Conservation (phyloP, 768 basidiomycete genomes). For the Candolleomyces eurysporus region DNA sequence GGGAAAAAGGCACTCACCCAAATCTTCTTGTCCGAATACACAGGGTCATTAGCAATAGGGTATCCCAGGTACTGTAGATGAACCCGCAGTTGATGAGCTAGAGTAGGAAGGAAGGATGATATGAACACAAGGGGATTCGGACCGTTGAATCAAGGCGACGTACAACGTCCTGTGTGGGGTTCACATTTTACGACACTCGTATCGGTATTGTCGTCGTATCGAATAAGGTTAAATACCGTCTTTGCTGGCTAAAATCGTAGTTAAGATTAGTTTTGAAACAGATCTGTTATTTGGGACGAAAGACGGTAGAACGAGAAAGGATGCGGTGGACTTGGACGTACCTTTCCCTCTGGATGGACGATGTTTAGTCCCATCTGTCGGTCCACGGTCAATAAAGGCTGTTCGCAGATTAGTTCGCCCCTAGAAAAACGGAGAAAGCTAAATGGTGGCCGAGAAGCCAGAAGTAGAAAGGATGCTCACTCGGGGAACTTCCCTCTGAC, state of each 20-base stretch:
- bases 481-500: slow-evolving; percentile 82
- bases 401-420: slow-evolving; percentile 77
- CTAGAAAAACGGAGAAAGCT: slow-evolving; percentile 33
- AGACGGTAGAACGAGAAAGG: too few species aligned
- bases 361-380: slow-evolving; percentile 96
- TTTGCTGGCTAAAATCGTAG: slow-evolving; percentile 62
- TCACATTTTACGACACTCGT: slow-evolving; percentile 87
- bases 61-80: slow-evolving; percentile 94
- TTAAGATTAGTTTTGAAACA: neutral
- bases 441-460: neutral
- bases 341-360: slow-evolving; percentile 94
- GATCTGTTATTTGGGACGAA: neutral
- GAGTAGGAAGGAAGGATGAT: slow-evolving; percentile 1
- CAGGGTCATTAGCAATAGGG: slow-evolving; percentile 93
- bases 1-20: slow-evolving; percentile 51
- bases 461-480: slow-evolving; percentile 43
- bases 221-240: slow-evolving; percentile 82
- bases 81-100: slow-evolving; percentile 96
- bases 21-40: slow-evolving; percentile 79
- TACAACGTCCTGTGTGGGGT: slow-evolving; percentile 92
- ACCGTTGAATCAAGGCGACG: slow-evolving; percentile 27
- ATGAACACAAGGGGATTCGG: neutral
- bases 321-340: slow-evolving; percentile 23
- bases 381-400: slow-evolving; percentile 89
- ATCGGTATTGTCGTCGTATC: slow-evolving; percentile 76